Base-by-base conservation (phyloP, 495 filamentous ascomycete species). In the Penicillium macrosclerotiorum region DNA sequence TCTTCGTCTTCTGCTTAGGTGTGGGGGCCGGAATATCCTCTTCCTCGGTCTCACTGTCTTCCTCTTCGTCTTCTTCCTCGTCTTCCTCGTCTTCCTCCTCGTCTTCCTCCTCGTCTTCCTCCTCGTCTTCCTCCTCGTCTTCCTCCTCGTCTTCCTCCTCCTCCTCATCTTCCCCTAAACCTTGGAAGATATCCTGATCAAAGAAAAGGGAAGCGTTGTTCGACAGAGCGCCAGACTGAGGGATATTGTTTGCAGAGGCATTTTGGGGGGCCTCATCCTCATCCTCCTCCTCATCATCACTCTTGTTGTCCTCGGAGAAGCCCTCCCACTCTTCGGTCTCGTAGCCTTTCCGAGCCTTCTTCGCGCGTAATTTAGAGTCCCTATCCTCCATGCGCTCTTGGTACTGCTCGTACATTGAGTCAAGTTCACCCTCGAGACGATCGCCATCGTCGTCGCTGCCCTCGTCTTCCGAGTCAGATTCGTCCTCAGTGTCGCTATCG, bases 121-220 rank as follows among this genome's bases (percentile, higher is more conserved):
- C 68, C 3, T 59, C 63, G 25, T 63, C 59, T 26, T 63, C 62
- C 17, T 65, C 57, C 6, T 65, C 71, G 7, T 68, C 64, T 24
- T 63, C 59, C 25, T 64, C 66, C 26, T 63, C 60, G 3, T 65
- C 68, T 24, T 74, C 72, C 7, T 76, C 73, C 9, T 72, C 70
- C 11, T 67, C 63, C 20, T 67, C 65, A 5, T 71, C 57, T 9
- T 73, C 85, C 12, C 75, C 80, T 49, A 97, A 80, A 23, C 79
- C 85, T 52, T 90, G 83, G 72, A 99, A 97, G 43, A 97, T 86
- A 49, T 95, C 94, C 57, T 97, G 94, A 49, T 86, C 85, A 59
- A 99, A 99, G 69, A 99, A 99, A 38, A 85, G 71, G 5, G 82
- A 75, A 13, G 93, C 93, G 45, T 86, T 80, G 62, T 87, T 91